phyloP scores from a whole-genome alignment of 306 rosid species.

The Gillenia trifoliata region DNA sequence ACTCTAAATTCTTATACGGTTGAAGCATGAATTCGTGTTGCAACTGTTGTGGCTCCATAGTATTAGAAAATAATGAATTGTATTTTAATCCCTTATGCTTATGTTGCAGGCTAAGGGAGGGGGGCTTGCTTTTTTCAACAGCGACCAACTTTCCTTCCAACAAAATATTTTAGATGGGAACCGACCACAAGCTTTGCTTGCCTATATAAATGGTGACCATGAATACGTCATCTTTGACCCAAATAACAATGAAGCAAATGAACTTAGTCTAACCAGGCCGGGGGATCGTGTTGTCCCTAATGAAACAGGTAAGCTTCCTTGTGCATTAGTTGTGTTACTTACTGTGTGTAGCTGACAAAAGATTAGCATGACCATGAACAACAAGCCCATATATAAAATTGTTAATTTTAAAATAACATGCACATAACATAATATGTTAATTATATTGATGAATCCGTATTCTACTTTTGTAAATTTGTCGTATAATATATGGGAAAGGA shows the following conservation, averaged over 20 bases:
- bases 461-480: not conserved
- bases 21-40: not conserved
- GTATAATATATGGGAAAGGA: not conserved
- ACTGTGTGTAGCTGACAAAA: not conserved
- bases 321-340: not conserved
- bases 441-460: not conserved
- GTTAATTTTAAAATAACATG: not conserved
- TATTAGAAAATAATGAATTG: not conserved
- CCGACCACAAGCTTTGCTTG: constrained; percentile 39
- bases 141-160: constrained; percentile 28
- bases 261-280: constrained; percentile 31
- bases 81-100: not conserved
- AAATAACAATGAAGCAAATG: constrained; percentile 38
- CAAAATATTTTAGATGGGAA: constrained; percentile 32
- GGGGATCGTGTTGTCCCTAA: constrained; percentile 35
- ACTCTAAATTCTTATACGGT: not conserved
- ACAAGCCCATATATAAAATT: not conserved
- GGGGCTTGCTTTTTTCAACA: constrained; percentile 60
- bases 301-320: constrained; percentile 64
- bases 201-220: constrained; percentile 68
- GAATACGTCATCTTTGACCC: constrained; percentile 75
- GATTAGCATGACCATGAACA: not conserved
- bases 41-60: not conserved
- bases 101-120: constrained; percentile 77
- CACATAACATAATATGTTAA: not conserved